Conservation (phyloP, 2,329 filamentous ascomycete genomes). For the Penicillium thymicola region DNA sequence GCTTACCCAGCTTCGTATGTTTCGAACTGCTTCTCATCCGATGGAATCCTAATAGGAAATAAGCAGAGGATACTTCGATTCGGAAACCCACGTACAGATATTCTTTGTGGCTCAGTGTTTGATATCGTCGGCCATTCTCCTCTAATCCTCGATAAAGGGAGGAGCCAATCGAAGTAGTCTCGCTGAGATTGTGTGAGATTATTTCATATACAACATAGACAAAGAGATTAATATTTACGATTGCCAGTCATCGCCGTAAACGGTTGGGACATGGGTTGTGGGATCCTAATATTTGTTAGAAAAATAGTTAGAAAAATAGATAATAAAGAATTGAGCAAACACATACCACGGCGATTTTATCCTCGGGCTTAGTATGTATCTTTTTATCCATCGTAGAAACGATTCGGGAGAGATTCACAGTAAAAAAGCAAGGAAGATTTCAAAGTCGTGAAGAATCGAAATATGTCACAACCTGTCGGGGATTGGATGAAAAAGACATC, state of each 20-base stretch:
- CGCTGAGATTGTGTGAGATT: constrained; percentile 7
- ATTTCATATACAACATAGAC: constrained; percentile 2
- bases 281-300: constrained; percentile 1
- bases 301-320: background rate
- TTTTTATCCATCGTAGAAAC: background rate
- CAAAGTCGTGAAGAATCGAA: background rate
- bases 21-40: constrained; percentile 17
- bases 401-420: background rate
- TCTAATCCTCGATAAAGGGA: constrained; percentile 19
- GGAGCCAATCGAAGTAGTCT: constrained; percentile 23
- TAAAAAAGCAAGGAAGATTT: background rate
- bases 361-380: background rate
- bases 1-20: constrained; percentile 17
- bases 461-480: background rate
- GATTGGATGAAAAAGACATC: background rate
- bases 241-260: constrained; percentile 10
- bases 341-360: background rate
- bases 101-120: constrained; percentile 19
- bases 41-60: constrained; percentile 8
- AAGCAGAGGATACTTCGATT: background rate
- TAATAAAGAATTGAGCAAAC: background rate
- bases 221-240: constrained; percentile 1
- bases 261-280: background rate
- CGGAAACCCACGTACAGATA: constrained; percentile 9
- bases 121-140: constrained; percentile 22